Evolutionary conservation across 768 basidiomycete species (phyloP).

Genomic region (Porphyrellus cyaneotinctus): DNA sequence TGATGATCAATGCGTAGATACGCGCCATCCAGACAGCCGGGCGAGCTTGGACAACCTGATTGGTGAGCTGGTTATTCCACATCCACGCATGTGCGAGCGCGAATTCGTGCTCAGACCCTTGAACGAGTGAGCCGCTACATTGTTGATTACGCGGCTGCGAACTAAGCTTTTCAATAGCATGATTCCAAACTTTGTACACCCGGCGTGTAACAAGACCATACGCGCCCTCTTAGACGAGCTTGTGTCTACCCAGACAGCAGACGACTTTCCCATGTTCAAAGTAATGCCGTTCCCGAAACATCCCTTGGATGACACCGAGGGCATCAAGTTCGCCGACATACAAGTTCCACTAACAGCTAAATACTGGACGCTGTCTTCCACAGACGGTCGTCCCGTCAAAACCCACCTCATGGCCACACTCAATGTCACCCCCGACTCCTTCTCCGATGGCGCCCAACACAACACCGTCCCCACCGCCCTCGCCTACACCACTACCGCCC

Average conservation of each 20-base stretch:
- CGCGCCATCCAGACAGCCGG: slow-evolving; percentile 40
- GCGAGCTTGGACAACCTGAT: slow-evolving; percentile 54
- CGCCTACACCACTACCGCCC: slow-evolving; percentile 45
- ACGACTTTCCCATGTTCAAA: slow-evolving; percentile 54
- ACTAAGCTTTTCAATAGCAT: slow-evolving; percentile 48
- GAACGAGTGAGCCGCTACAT: slow-evolving; percentile 56
- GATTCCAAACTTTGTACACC: slow-evolving; percentile 72
- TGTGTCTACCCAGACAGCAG: slow-evolving; percentile 24
- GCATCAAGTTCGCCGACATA: slow-evolving; percentile 5
- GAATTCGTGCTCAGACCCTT: slow-evolving; percentile 92
- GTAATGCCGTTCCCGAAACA: slow-evolving; percentile 71
- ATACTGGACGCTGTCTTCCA: slow-evolving; percentile 25
- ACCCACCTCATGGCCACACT: slow-evolving; percentile 89
- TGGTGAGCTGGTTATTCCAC: slow-evolving; percentile 79
- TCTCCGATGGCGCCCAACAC: background rate
- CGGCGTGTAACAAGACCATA: slow-evolving; percentile 47
- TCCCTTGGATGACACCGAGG: slow-evolving; percentile 30
- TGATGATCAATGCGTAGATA: slow-evolving; percentile 56
- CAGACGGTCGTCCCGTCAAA: slow-evolving; percentile 25
- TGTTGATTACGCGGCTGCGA: background rate
- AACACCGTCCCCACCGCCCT: slow-evolving; percentile 51
- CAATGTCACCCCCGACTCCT: slow-evolving; percentile 3
- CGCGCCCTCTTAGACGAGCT: slow-evolving; percentile 43
- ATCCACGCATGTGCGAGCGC: slow-evolving; percentile 73
- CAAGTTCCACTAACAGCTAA: slow-evolving; percentile 19